Base-by-base conservation (phyloP, 768 basidiomycete genomes). In the Collybia sp. region DNA sequence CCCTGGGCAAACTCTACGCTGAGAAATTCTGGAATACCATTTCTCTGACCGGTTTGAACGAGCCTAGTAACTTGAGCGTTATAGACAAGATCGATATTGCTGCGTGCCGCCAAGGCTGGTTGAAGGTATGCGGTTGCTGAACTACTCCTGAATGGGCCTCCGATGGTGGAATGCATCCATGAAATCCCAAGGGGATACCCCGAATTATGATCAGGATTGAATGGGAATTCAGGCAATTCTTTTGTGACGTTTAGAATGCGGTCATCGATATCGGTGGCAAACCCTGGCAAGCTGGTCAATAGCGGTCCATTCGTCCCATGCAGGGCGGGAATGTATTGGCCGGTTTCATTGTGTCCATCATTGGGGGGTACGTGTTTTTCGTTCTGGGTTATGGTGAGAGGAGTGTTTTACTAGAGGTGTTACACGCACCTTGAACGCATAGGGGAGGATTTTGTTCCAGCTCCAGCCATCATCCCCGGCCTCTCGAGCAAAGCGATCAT, bases 161-260 rank as follows among this genome's bases (percentile, higher is more conserved):
- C 18, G 9, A 53, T 48, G 5, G 51, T 44, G 25, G 37, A 39
- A 35, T 46, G 52, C 5, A 17, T 20, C 52, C 48, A 50, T 18
- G 6, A 63, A 20, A 69, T 44, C 6, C 68, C 67, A 8, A 68
- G 54, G 4, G 63, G 42, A 45, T 47, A 16, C 2, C 53, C 53
- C 36, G 58, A 62, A 44, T 62, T 63, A 19, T 55, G 63, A 50
- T 72, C 70, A 11, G 54, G 46, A 39, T 61, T 65, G 52, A 61
- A 70, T 0, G 65, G 61, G 51, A 67, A 72, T 0, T 58, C 53
- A 1, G 59, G 35, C 3, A 68, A 48, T 43, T 71, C 58, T 30
- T 60, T 34, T 0, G 69, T 64, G 1, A 72, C 66, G 6, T 59
- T 59, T 15, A 75, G 56, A 13, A 73, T 62, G 2, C 58, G 59